Base-by-base conservation (phyloP, 441 rosid genomes). In the Flueggea neowawraea region DNA sequence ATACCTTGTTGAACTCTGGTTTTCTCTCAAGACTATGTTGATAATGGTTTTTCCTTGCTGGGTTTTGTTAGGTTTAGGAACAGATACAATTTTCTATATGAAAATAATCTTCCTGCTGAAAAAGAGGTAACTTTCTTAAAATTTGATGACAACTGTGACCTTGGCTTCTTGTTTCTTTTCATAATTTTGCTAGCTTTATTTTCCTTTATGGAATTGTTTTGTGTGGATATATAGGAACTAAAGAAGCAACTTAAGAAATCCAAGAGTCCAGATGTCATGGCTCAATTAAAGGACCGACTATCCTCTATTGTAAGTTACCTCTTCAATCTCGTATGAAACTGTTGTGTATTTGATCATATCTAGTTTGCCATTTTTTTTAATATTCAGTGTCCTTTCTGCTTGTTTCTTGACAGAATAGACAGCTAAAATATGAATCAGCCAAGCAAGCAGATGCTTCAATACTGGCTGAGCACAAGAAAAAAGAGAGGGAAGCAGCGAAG, bases 401-500 rank as follows among this genome's bases (percentile, higher is more conserved):
- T 48, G 7, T 36, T 31, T 60, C 14, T 71, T 56, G 54, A 57
- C 77, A 93, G 98, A 92, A 89, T 61, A 90, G 84, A 68, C 84
- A 75, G 78, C 31, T 88, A 54, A 90, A 84, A 74, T 82, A 75
- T 36, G 87, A 82, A 57, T 82, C 96, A 43, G 63, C 77, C 54
- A 85, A 82, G 76, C 77, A 71, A 68, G 73, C 68, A 45, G 93
- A 87, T 59, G 68, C 81, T 36, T 67, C 82, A 47, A 83, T 93
- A 68, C 65, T 90, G 45, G 51, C 89, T 31, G 81, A 81, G 72
- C 97, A 93, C 80, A 87, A 85, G 73, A 90, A 80, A 87, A 85
- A 70, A 75, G 96, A 90, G 66, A 80, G 89, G 75, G 91, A 88
- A 80, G 96, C 96, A 5, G 82, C 90, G 41, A 93, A 88, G 80